Base-by-base conservation (phyloP, 306 rosid genomes). In the Begonia loranthoides region DNA sequence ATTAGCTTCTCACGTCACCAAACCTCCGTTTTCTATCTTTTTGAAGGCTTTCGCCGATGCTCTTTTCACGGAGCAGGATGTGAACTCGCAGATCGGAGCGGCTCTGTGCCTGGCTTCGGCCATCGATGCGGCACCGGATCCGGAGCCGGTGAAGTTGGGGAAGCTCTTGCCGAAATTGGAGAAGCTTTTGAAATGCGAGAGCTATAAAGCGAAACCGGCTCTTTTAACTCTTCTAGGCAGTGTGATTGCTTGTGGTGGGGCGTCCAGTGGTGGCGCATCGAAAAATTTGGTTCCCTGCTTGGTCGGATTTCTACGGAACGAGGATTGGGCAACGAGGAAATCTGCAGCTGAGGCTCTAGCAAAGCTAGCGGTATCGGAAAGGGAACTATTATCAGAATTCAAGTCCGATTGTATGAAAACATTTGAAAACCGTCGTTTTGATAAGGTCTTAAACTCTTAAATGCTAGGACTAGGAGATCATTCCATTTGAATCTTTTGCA, bases 271-370 rank as follows among this genome's bases (percentile, higher is more conserved):
- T 14, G 84, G 60, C 39, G 69, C 69, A 0, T 50, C 80, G 73
- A 86, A 55, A 57, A 76, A 15, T 60, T 67, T 92, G 64, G 79
- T 92, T 60, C 82, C 96, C 1, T 73, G 85, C 69, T 33, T 86
- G 65, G 67, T 79, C 59, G 81, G 63, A 22, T 71, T 76, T 55
- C 64, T 92, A 57, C 63, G 87, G 60, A 73, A 70, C 54, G 66
- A 66, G 10, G 96, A 92, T 49, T 92, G 99, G 99, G 81, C 93
- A 13, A 83, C 83, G 45, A 75, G 99, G 65, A 92, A 86, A 68
- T 84, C 94, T 4, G 73, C 94, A n/a, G 88, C 93, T 6, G 99
- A 86, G 76, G 76, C 92, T 8, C 72, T 92, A 43, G 41, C 56
- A 40, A 73, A 76, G 64, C 59, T 92, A 57, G 96, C 99, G 3